A percentile compares a stretch with the other conserved stretches of the same genome.
Conservation (phyloP, 345 rosid species). For the Eucalyptus microcorys region DNA sequence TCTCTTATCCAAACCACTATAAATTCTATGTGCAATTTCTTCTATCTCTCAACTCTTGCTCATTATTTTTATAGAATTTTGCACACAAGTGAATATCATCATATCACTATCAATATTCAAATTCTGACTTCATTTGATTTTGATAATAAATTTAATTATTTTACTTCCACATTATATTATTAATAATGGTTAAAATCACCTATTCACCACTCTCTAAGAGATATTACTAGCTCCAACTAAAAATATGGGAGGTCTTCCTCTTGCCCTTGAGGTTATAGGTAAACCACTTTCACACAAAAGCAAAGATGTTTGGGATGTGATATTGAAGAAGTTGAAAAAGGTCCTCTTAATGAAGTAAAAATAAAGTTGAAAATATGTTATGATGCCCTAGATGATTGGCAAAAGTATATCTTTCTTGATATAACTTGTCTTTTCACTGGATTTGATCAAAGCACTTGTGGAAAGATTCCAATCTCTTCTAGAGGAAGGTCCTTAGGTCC, state of each 20-base stretch:
- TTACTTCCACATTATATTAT: too few species aligned
- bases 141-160: too few species aligned
- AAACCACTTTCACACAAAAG: neutral
- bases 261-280: neutral
- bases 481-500: neutral
- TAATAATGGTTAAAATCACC: too few species aligned
- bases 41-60: too few species aligned
- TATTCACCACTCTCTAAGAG: too few species aligned
- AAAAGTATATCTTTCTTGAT: neutral
- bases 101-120: too few species aligned
- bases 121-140: rapidly evolving
- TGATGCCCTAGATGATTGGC: neutral
- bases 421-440: neutral
- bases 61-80: too few species aligned
- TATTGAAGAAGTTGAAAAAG: neutral
- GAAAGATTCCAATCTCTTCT: neutral
- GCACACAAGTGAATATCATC: rapidly evolving
- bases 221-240: too few species aligned
- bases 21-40: too few species aligned
- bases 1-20: too few species aligned
- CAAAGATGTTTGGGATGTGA: neutral
- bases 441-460: neutral
- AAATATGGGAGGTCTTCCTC: neutral
- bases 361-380: neutral
- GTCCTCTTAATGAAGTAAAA: neutral